Evolutionary conservation across 768 basidiomycete species (phyloP).

Genomic region (Strobilomyces dryophilus): DNA sequence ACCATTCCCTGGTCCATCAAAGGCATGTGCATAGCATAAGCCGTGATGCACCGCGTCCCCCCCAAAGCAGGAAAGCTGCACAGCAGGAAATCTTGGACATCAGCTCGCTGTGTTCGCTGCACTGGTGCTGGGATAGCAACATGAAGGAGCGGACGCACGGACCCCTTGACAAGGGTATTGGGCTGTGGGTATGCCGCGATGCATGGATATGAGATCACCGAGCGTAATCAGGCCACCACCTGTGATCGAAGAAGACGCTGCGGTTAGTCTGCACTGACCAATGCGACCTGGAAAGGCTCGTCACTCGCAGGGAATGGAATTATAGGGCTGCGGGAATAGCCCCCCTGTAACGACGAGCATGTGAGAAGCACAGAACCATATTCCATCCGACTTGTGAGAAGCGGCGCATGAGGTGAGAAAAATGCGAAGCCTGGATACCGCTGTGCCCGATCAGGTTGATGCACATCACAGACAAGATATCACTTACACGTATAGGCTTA

Average conservation of each 20-base stretch:
- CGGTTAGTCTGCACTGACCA: conserved; percentile 8
- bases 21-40: conserved; percentile 12
- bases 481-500: conserved; percentile 12
- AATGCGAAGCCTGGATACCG: conserved; percentile 16
- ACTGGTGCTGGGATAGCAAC: conserved; percentile 2
- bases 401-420: conserved; percentile 11
- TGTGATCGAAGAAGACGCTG: conserved; percentile 25
- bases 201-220: conserved; percentile 11
- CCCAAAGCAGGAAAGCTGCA: not conserved
- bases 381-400: conserved; percentile 21
- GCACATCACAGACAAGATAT: conserved; percentile 11
- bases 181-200: conserved; percentile 23
- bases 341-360: conserved; percentile 8
- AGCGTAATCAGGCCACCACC: conserved; percentile 17
- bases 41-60: conserved; percentile 6
- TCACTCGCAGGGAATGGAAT: conserved; percentile 20
- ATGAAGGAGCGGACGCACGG: not conserved
- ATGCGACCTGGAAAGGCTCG: conserved; percentile 17
- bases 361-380: conserved; percentile 15
- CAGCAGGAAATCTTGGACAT: conserved; percentile 3
- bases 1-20: conserved; percentile 2
- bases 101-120: conserved; percentile 4
- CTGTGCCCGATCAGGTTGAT: conserved; percentile 16
- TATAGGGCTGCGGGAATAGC: conserved; percentile 13
- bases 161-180: conserved; percentile 12